Evolutionary conservation across 306 rosid species (phyloP), one percentile per base, ranked within the genome.

Genomic region (Pterocarpus macrocarpus): DNA sequence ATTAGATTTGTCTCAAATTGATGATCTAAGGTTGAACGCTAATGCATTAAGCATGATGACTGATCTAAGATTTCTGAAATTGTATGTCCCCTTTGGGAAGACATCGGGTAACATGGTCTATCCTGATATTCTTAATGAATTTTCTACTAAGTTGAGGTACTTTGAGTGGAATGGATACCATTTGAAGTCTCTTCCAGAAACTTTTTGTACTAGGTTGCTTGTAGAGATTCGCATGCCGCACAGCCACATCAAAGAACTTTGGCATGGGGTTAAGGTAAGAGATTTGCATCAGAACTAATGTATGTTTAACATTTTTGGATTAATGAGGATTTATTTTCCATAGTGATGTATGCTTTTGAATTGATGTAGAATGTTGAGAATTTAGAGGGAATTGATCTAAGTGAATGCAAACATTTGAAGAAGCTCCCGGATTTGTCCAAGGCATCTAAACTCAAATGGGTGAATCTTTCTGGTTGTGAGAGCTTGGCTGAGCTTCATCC

Each of bases 231-330:
- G 8, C 43, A 36, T 80, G 73, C 32, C 12, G 0, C 3, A 13
- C 3, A 73, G 73, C 67, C 39, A 11, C 15, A 13, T 80, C 41
- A 32, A 2, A 30, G 17, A 72, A 35, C 78, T 71, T 62, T 80
- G 83, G 78, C 5, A 13, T 0, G 78, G 65, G 13, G 10, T 12
- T 7, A 41, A 44, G 78, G 83, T 80, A 59, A 3, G 43, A 15
- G 12, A 47, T 47, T 2, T 2, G 13, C 13, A 47, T 2, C 2
- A 1, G 1, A 8, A 47, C 15, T 47, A 8, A 45, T 45, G 52
- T 4, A 47, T 12, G 53, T 41, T 41, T 47, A 9, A 8, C 13
- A 8, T 8, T 47, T 47, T 47, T 47, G 8, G 7, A 47, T 47
- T 47, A 9, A 47, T 8, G 8, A 43, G 8, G 8, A 5, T 43